These are phyloP conservation scores for Arctostaphylos glauca DNA, from an alignment of 148 eudicot genomes.

Conservation along the genomic window DNA sequence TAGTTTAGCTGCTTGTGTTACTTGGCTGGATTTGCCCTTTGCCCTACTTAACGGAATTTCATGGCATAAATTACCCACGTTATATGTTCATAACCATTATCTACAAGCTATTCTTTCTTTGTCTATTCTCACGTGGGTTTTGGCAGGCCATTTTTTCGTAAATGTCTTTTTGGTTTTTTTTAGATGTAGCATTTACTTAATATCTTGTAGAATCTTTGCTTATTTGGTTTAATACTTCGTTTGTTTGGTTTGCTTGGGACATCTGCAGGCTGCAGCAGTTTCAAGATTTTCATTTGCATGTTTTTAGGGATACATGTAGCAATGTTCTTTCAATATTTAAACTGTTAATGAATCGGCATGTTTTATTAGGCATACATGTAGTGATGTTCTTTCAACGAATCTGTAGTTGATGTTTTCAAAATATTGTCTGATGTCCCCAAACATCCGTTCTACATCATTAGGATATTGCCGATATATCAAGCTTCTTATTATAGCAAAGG, in stretches of 20 bases:
- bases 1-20: too few species aligned
- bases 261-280: neutral
- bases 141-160: neutral
- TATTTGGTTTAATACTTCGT: neutral
- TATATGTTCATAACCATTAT: neutral
- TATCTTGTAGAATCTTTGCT: neutral
- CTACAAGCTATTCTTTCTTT: neutral
- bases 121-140: neutral
- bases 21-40: too few species aligned
- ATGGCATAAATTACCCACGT: neutral
- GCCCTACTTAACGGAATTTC: neutral
- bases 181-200: neutral
- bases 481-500: conserved; percentile 29
- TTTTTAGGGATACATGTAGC: neutral
- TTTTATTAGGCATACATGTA: neutral
- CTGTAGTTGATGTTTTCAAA: neutral
- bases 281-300: neutral
- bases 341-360: neutral
- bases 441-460: neutral
- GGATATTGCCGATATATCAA: conserved; percentile 10
- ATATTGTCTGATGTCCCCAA: neutral
- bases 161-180: neutral
- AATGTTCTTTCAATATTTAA: neutral
- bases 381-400: neutral
- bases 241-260: neutral